A percentile compares a stretch with the other conserved stretches of the same genome.
These are phyloP conservation scores for Mycena latifolia DNA, from an alignment of 768 basidiomycete species.

Conservation along the genomic window DNA sequence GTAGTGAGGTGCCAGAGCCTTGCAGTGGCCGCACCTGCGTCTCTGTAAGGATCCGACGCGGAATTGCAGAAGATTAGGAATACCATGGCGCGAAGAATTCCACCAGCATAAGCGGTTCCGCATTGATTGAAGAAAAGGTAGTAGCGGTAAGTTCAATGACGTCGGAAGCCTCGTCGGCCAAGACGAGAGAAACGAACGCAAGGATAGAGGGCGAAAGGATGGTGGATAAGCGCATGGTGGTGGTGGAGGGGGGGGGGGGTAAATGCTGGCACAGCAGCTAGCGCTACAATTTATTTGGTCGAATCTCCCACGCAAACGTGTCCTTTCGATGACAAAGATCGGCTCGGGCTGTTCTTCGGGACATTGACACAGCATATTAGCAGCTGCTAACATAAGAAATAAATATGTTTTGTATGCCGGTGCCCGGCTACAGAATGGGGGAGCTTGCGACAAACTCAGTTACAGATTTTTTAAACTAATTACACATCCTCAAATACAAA, in stretches of 20 bases:
- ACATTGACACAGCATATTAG: no score
- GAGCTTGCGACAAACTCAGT: no score
- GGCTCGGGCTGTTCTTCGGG: no score
- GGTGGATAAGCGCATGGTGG: constrained; percentile 76
- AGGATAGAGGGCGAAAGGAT: constrained; percentile 67
- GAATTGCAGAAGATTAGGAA: constrained; percentile 22
- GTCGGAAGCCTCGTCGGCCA: constrained; percentile 76
- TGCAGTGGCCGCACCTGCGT: constrained; percentile 95
- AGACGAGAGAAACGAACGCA: constrained; percentile 62
- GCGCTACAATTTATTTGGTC: no score
- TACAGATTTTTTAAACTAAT: no score
- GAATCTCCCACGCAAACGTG: no score
- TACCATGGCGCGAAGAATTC: constrained; percentile 97
- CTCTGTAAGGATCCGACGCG: neutral
- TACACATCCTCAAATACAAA: no score
- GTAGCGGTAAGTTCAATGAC: constrained; percentile 81
- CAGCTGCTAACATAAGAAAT: no score
- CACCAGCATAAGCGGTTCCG: constrained; percentile 84
- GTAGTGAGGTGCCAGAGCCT: constrained; percentile 93
- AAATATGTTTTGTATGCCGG: no score
- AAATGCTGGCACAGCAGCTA: no score
- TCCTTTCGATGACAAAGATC: no score
- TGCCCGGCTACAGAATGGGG: no score
- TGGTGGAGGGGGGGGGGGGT: constrained; percentile 41
- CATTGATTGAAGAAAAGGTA: constrained; percentile 77